Conservation (phyloP, 768 basidiomycete genomes). For the Hygrophorus russula region DNA sequence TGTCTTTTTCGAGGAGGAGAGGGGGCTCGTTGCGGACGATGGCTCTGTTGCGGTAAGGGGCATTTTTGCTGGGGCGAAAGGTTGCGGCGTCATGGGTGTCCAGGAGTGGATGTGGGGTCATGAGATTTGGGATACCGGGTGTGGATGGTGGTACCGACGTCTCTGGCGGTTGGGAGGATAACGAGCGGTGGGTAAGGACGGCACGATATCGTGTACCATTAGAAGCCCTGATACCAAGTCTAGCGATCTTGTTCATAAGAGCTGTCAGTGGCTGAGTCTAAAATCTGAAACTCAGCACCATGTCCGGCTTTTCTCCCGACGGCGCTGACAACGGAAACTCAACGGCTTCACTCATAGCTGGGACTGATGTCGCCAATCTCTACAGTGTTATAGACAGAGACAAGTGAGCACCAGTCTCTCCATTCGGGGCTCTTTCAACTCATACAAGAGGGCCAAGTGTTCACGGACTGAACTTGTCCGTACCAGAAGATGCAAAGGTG, state of each 20-base stretch:
- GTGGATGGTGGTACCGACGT: too few species aligned
- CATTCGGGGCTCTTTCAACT: background rate
- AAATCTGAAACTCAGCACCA: slow-evolving; percentile 8
- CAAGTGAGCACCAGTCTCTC: slow-evolving; percentile 35
- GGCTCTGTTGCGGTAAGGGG: slow-evolving; percentile 49
- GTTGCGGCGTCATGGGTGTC: slow-evolving; percentile 47
- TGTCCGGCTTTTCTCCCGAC: too few species aligned
- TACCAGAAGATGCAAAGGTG: slow-evolving; percentile 71
- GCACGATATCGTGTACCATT: too few species aligned
- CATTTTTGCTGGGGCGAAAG: slow-evolving; percentile 40
- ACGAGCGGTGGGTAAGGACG: too few species aligned
- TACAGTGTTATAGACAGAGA: slow-evolving; percentile 53
- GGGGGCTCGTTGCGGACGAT: slow-evolving; percentile 54
- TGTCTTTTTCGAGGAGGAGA: slow-evolving; percentile 38
- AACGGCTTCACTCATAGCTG: slow-evolving; percentile 31
- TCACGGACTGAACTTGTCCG: slow-evolving; percentile 65
- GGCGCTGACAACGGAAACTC: slow-evolving; percentile 26
- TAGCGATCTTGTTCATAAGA: too few species aligned
- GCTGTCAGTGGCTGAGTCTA: too few species aligned
- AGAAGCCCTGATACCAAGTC: too few species aligned
- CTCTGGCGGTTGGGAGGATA: too few species aligned
- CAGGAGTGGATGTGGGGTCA: slow-evolving; percentile 47
- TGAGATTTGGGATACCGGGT: slow-evolving; percentile 42
- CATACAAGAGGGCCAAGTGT: slow-evolving; percentile 41
- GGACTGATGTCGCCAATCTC: slow-evolving; percentile 41